Percentiles rank a stretch among this genome's conserved stretches.
Evolutionary conservation across 169 alveolate genomes (phyloP).

Genomic region (Eimeria acervulina): DNA sequence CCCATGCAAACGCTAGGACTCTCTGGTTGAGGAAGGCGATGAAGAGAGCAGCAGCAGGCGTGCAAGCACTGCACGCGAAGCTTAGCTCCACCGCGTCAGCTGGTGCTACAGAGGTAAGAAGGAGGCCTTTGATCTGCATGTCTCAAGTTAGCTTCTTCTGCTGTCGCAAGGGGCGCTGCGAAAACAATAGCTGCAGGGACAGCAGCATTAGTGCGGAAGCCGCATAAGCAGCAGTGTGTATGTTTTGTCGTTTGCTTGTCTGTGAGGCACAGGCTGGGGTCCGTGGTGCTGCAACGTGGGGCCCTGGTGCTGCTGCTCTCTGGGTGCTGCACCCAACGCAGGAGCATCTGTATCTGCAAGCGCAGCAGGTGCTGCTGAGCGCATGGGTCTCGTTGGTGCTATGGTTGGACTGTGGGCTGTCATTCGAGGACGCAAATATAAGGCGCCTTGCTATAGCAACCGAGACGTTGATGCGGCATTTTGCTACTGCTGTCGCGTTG

Average conservation of each 20-base stretch:
- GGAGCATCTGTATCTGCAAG: slow-evolving; percentile 27
- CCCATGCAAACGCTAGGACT: neutral
- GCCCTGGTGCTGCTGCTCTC: neutral
- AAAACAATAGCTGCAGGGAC: neutral
- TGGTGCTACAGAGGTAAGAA: neutral
- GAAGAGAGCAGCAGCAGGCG: slow-evolving; percentile 17
- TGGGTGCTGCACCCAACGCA: slow-evolving; percentile 33
- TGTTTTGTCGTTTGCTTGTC: neutral
- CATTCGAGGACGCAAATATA: neutral
- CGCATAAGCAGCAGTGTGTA: neutral
- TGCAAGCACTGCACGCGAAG: neutral
- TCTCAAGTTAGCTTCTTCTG: neutral
- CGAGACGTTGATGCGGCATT: neutral
- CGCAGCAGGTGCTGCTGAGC: slow-evolving; percentile 41
- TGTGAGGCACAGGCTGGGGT: neutral
- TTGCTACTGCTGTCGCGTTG: neutral
- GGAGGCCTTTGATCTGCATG: neutral
- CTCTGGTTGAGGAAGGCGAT: neutral
- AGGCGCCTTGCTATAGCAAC: neutral
- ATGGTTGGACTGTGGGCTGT: neutral
- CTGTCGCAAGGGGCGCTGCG: neutral
- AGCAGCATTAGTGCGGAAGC: neutral
- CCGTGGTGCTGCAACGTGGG: neutral
- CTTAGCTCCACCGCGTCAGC: neutral
- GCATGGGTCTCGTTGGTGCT: neutral